A percentile compares a stretch with the other conserved stretches of the same genome.
These are phyloP conservation scores for Sclerotinia borealis DNA, from an alignment of 2,329 filamentous ascomycete species.

Conservation along the genomic window DNA sequence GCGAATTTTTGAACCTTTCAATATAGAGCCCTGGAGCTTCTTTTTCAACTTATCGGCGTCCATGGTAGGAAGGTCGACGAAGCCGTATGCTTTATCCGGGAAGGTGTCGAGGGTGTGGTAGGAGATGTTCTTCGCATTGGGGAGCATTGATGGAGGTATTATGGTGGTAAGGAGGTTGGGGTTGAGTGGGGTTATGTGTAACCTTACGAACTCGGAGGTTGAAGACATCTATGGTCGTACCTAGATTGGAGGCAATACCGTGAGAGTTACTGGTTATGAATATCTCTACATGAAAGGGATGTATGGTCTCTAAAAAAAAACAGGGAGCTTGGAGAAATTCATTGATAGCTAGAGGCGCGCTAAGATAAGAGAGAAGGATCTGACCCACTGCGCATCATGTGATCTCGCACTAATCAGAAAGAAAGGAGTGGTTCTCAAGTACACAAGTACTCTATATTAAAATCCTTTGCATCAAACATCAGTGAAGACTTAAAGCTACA, in stretches of 20 bases:
- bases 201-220: slow-evolving; percentile 41
- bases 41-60: slow-evolving; percentile 89
- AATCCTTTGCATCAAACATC: too few relatives aligned
- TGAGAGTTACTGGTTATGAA: not conserved
- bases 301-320: not conserved
- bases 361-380: slow-evolving; percentile 1
- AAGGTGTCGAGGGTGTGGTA: slow-evolving; percentile 83
- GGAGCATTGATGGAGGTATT: slow-evolving; percentile 60
- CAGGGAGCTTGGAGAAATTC: slow-evolving; percentile 1
- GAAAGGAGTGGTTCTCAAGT: too few relatives aligned
- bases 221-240: not conserved
- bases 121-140: slow-evolving; percentile 72
- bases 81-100: slow-evolving; percentile 86
- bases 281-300: not conserved
- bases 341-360: not conserved
- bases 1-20: slow-evolving; percentile 79
- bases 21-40: slow-evolving; percentile 79
- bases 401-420: too few relatives aligned
- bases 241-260: not conserved
- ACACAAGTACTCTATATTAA: too few relatives aligned
- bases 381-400: not conserved
- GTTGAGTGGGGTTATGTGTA: slow-evolving; percentile 87
- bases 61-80: slow-evolving; percentile 70
- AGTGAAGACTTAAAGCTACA: too few relatives aligned
- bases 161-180: slow-evolving; percentile 66